phyloP scores from a whole-genome alignment of 179 eudicot species.

The Amaranthus tricolor region DNA sequence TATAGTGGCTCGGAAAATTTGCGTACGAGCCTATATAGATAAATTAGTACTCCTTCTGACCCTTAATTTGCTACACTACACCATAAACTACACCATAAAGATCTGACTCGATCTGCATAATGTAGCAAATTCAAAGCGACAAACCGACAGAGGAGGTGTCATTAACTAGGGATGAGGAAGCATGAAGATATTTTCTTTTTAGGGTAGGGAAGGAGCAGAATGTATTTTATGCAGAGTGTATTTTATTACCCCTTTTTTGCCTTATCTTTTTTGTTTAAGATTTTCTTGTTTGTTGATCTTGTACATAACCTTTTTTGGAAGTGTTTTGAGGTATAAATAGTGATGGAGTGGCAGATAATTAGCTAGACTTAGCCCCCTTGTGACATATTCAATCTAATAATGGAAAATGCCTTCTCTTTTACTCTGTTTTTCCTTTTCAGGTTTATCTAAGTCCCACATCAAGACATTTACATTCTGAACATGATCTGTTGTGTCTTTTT shows the following conservation, averaged over 20 bases:
- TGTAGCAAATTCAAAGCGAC: no score
- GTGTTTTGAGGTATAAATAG: constrained; percentile 23
- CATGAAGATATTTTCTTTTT: constrained; percentile 13
- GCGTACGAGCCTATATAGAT: constrained; percentile 17
- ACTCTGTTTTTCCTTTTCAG: background rate
- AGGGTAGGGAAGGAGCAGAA: constrained; percentile 22
- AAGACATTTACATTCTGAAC: background rate
- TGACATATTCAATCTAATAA: constrained; percentile 32
- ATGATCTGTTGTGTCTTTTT: background rate
- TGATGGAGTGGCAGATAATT: constrained; percentile 21
- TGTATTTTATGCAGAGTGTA: constrained; percentile 20
- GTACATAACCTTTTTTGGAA: constrained; percentile 25
- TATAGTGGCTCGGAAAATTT: constrained; percentile 21
- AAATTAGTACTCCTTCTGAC: background rate
- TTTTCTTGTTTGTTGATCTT: constrained; percentile 15
- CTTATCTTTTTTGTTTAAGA: background rate
- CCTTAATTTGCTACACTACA: no score
- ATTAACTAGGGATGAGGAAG: constrained; percentile 10
- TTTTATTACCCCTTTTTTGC: background rate
- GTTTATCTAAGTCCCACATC: background rate
- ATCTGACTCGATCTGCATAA: no score
- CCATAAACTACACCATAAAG: no score
- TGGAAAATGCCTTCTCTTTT: constrained; percentile 15
- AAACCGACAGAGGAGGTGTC: background rate
- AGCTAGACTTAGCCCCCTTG: constrained; percentile 21